These are phyloP conservation scores for Lagenidium sp. DNA, from an alignment of 352 stramenopile genomes.

Conservation along the genomic window DNA sequence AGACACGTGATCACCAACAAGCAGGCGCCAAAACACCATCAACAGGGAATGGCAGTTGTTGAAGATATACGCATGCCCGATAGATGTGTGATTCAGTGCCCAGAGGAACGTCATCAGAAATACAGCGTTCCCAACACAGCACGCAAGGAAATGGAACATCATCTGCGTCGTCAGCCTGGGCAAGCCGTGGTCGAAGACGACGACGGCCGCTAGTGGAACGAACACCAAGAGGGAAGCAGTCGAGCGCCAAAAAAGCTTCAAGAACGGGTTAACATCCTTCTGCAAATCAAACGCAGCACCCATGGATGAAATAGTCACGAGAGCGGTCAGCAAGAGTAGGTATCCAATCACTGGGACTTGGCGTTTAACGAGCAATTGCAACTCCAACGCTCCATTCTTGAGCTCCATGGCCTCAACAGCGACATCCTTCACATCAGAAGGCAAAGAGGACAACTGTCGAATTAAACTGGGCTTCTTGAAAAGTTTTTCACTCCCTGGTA, in stretches of 20 bases:
- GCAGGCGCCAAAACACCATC: constrained; percentile 55
- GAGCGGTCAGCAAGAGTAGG: constrained; percentile 50
- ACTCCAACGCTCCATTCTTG: constrained; percentile 45
- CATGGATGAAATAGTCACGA: constrained; percentile 72
- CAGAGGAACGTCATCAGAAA: constrained; percentile 80
- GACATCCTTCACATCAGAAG: constrained; percentile 63
- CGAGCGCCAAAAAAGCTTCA: constrained; percentile 81
- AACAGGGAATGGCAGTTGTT: constrained; percentile 84
- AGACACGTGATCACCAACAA: constrained; percentile 52
- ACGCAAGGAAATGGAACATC: constrained; percentile 59
- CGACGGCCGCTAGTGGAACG: constrained; percentile 39
- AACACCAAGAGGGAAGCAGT: constrained; percentile 67
- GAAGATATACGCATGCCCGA: constrained; percentile 81
- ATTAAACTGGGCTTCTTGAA: constrained; percentile 51
- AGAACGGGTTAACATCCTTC: constrained; percentile 58
- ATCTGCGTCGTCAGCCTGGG: constrained; percentile 47
- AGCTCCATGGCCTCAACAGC: constrained; percentile 65
- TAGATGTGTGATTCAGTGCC: constrained; percentile 67
- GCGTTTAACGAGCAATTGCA: constrained; percentile 67
- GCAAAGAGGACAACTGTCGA: constrained; percentile 47
- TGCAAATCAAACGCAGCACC: constrained; percentile 66
- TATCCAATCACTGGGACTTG: constrained; percentile 76
- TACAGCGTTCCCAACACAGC: constrained; percentile 58
- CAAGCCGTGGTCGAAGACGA: constrained; percentile 42
- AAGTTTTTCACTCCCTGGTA: constrained; percentile 41